Evolutionary conservation across 2,329 filamentous ascomycete species (phyloP), one percentile per base, ranked within the genome.

Genomic region (Fusarium pseudoanthophilum): DNA sequence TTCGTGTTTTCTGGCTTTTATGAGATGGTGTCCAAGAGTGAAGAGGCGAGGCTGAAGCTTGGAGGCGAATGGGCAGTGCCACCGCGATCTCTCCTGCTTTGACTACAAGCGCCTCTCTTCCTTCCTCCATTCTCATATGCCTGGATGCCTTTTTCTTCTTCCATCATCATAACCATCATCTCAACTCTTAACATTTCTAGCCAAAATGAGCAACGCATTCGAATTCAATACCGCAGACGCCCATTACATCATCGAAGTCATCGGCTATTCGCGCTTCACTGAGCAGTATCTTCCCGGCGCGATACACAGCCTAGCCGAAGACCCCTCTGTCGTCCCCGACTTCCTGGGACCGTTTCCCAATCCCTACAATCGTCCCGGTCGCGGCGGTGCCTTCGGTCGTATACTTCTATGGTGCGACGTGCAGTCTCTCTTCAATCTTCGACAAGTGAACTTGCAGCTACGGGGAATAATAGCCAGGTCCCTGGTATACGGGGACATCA

Each of bases 371-470:
- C 11, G 16, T 24, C 21, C 30, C 8, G 16, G 8, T 11, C 9
- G 16, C 16, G 11, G 32, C n/a, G 11, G 34, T 36, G 15, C 7
- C 7, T 18, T 36, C 34, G 34, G 15, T 37, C 36, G 18, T 37
- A 37, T 37, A 9, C 16, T 37, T 18, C 16, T 20, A n/a, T 16
- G 18, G 49, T 60, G 80, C 14, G 81, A 83, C 52, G 78, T 83
- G 30, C 24, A 64, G n/a, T 79, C 79, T 30, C 11, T 83, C 24
- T 80, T 82, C 57, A 68, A 64, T 1, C 74, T 83, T 24, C 75
- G 81, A 46, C 80, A 82, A 65, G 64, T 69, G 4, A 81, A 71
- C 71, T 37, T 74, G 42, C 43, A 66, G 53, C 71, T 67, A 20
- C 78, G 78, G 66, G 57, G 77, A 18, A 49, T 30, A 9, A 71